These are phyloP conservation scores for Geotrichum australiense DNA, from an alignment of 1,139 yeast genomes.

Conservation along the genomic window DNA sequence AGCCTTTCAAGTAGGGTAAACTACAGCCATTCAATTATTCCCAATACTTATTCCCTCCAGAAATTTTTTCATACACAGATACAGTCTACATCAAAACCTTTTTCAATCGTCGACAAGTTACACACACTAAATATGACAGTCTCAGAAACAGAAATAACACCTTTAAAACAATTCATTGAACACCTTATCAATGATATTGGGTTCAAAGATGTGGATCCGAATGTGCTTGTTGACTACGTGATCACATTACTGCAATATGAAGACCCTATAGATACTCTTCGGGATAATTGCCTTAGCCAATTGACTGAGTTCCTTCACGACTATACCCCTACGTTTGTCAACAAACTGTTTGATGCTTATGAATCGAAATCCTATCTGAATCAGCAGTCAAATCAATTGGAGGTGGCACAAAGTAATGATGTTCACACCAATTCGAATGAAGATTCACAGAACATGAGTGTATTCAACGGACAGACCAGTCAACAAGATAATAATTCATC, in stretches of 20 bases:
- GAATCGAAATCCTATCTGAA: constrained; percentile 16
- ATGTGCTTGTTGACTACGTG: constrained; percentile 41
- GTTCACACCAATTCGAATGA: too few relatives aligned
- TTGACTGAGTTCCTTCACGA: constrained; percentile 35
- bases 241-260: constrained; percentile 39
- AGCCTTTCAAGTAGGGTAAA: too few relatives aligned
- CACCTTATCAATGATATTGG: background rate
- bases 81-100: too few relatives aligned
- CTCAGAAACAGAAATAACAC: background rate
- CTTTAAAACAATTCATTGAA: background rate
- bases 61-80: too few relatives aligned
- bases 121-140: too few relatives aligned
- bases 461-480: too few relatives aligned
- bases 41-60: too few relatives aligned
- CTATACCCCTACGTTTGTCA: constrained; percentile 25
- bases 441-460: too few relatives aligned
- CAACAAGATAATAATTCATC: too few relatives aligned
- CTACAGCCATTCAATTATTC: too few relatives aligned
- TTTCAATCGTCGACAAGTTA: constrained; percentile 28
- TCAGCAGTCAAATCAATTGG: background rate
- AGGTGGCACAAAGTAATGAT: too few relatives aligned
- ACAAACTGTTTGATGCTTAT: constrained; percentile 22
- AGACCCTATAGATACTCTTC: constrained; percentile 28
- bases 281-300: constrained; percentile 33
- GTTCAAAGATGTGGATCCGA: constrained; percentile 30